These are phyloP conservation scores for Acanthamoeba sp. DNA, from an alignment of 208 protist genomes.

Conservation along the genomic window DNA sequence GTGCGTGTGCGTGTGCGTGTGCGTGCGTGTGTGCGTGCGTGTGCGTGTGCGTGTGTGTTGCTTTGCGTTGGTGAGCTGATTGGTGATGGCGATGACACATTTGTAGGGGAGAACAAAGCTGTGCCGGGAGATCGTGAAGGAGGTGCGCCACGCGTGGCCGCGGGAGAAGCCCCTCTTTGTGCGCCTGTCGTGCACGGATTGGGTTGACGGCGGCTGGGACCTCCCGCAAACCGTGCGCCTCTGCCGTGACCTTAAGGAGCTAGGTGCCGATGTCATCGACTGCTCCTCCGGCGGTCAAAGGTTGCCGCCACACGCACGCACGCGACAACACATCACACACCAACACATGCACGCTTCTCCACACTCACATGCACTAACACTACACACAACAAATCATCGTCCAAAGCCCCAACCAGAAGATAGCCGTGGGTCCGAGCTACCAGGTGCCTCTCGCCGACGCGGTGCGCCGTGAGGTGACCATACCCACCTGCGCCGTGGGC, in stretches of 20 bases:
- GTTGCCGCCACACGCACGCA: not conserved
- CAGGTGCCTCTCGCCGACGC: constrained; percentile 79
- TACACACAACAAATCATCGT: not conserved
- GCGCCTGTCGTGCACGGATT: constrained; percentile 68
- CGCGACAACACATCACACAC: no score
- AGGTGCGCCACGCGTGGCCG: constrained; percentile 66
- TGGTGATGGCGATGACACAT: no score
- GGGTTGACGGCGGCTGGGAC: constrained; percentile 74
- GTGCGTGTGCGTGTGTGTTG: constrained; percentile 63
- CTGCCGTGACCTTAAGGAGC: constrained; percentile 2
- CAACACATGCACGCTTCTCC: not conserved
- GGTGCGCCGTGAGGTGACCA: constrained; percentile 2
- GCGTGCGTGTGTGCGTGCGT: no score
- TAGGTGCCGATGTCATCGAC: constrained; percentile 80
- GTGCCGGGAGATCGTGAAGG: constrained; percentile 89
- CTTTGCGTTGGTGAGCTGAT: no score
- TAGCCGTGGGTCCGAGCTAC: constrained; percentile 51
- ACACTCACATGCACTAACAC: not conserved
- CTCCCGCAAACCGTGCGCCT: constrained; percentile 74
- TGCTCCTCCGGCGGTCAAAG: constrained; percentile 76
- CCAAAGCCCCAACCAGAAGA: not conserved
- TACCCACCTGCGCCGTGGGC: constrained; percentile 75
- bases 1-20: not conserved
- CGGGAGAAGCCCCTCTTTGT: constrained; percentile 72
- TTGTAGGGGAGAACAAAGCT: no score